Conservation (phyloP, 2,329 filamentous ascomycete species). For the Aspergillus fumigatus region DNA sequence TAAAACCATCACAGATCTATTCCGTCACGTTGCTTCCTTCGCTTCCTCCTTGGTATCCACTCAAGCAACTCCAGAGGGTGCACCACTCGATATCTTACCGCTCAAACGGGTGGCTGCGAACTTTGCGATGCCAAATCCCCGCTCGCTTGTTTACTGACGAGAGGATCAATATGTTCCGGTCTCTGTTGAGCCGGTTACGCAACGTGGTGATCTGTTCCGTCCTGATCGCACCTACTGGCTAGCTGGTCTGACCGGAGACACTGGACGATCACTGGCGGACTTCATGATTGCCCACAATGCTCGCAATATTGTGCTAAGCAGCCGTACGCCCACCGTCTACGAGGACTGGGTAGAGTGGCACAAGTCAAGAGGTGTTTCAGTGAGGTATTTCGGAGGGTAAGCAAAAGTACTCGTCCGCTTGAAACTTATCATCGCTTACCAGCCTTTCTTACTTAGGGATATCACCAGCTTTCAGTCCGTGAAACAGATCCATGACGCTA, state of each 20-base stretch:
- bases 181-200: background rate
- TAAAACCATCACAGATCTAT: background rate
- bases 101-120: background rate
- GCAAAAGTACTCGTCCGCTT: background rate
- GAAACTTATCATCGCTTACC: background rate
- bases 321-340: constrained; percentile 19
- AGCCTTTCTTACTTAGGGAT: background rate
- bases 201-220: background rate
- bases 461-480: constrained; percentile 15
- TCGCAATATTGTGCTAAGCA: constrained; percentile 18
- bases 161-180: background rate
- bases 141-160: background rate
- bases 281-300: constrained; percentile 27
- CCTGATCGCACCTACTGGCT: constrained; percentile 23
- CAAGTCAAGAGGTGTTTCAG: background rate
- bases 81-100: background rate
- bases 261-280: constrained; percentile 20
- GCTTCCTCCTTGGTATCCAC: background rate
- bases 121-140: background rate
- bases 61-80: background rate
- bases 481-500: constrained; percentile 3
- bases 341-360: background rate
- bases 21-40: background rate
- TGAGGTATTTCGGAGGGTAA: background rate
- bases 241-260: constrained; percentile 20